Base-by-base conservation (phyloP, 805 yeast genomes). In the Saccharomycopsis capsularis region DNA sequence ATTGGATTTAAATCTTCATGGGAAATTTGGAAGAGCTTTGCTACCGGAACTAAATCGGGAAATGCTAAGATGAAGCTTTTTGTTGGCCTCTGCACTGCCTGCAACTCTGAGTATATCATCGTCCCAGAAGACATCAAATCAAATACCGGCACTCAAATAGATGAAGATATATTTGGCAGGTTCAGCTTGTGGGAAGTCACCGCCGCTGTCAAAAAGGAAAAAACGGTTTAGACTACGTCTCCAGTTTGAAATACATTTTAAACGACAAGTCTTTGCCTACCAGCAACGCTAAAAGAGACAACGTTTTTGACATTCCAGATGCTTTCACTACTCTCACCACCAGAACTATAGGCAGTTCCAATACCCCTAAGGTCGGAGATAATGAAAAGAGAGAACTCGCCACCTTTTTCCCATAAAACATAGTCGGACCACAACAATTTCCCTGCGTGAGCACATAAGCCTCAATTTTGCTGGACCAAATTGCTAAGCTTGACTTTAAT, bases 71-170 rank as follows among this genome's bases (percentile, higher is more conserved):
- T 78, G 47, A 72, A 75, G 58, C 54, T 83, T 35, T 82, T 63
- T 57, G 62, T 83, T 30, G 88, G 89, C 21, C 70, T 83, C 27
- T 85, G 88, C 15, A 78, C 76, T 11, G 58, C 71, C 9, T 39
- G 75, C 41, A 76, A 81, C 41, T 84, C 86, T 29, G 74, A 86
- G 42, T 81, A 79, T 55, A 69, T 73, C 55, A 73, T 73, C 55
- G 56, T 73, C 43, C 57, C 61, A 38, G 47, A 63, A 3, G 29
- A 24, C 22, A 16, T 50, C n/a, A 35, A 49, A 16, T 15, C 21
- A 18, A 23, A 19, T 3, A 50, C 53, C 16, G 40, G 16, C 6
- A 24, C n/a, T 7, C 37, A 30, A 4, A 37, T 48, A 3, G 40
- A 18, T 7, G 43, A 30, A 15, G 18, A 34, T 7, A 11, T 15